These are phyloP conservation scores for Parietaria judaica DNA, from an alignment of 306 rosid genomes.

Conservation along the genomic window DNA sequence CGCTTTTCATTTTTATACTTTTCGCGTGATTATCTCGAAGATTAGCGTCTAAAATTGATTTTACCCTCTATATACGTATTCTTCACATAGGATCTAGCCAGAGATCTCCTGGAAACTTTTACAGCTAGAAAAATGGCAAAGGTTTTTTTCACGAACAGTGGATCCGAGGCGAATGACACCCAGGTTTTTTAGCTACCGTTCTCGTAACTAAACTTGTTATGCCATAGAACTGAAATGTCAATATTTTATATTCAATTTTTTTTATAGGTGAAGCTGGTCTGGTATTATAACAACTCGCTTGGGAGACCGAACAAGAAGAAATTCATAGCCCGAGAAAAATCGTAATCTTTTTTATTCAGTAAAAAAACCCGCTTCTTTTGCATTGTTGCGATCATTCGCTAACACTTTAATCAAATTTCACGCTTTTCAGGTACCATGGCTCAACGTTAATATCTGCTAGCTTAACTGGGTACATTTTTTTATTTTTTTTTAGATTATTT, in stretches of 20 bases:
- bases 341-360: slow-evolving; percentile 42
- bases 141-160: slow-evolving; percentile 82
- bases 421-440: slow-evolving; percentile 75
- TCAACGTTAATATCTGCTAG: slow-evolving; percentile 84
- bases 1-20: slow-evolving; percentile 4
- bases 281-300: slow-evolving; percentile 95
- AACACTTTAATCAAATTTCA: slow-evolving; percentile 15
- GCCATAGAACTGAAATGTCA: too few relatives aligned
- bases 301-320: slow-evolving; percentile 89
- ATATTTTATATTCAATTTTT: neutral
- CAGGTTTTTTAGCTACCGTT: slow-evolving; percentile 41
- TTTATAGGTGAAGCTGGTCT: slow-evolving; percentile 83
- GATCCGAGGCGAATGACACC: slow-evolving; percentile 97
- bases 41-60: neutral
- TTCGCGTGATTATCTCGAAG: neutral
- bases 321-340: slow-evolving; percentile 76
- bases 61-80: neutral
- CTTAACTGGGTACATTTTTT: slow-evolving; percentile 68
- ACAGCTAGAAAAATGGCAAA: slow-evolving; percentile 80
- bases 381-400: slow-evolving; percentile 15
- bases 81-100: slow-evolving; percentile 72
- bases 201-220: neutral
- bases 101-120: slow-evolving; percentile 60
- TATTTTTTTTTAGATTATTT: neutral
- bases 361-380: slow-evolving; percentile 1